Conservation (phyloP, 176 grass and related monocot species). For the Luzula sylvatica region DNA sequence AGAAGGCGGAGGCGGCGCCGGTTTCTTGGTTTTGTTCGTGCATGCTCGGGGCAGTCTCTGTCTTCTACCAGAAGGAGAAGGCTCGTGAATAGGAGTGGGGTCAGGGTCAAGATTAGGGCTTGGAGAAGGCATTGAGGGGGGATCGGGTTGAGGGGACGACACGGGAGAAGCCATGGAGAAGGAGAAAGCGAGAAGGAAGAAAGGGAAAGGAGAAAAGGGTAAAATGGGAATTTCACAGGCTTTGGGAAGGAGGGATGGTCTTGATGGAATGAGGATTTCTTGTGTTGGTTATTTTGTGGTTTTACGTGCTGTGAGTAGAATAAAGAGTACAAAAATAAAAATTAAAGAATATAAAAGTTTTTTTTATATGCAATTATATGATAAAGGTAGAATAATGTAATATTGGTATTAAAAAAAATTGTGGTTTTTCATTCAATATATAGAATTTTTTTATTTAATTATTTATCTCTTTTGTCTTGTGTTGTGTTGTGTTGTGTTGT, state of each 20-base stretch:
- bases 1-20: conserved; percentile 24
- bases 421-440: too few relatives aligned
- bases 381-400: too few relatives aligned
- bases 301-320: background rate
- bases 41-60: conserved; percentile 75
- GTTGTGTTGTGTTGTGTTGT: too few relatives aligned
- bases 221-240: conserved; percentile 22
- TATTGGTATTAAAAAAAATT: too few relatives aligned
- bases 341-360: too few relatives aligned
- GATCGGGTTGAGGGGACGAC: conserved; percentile 30
- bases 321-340: too few relatives aligned
- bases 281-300: too few relatives aligned
- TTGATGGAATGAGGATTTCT: too few relatives aligned
- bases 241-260: background rate
- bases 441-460: too few relatives aligned
- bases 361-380: too few relatives aligned
- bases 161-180: conserved; percentile 20
- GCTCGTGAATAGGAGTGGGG: conserved; percentile 2
- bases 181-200: conserved; percentile 4
- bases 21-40: conserved; percentile 31
- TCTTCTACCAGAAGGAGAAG: conserved; percentile 12
- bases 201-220: conserved; percentile 33
- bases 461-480: too few relatives aligned
- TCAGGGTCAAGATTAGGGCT: conserved; percentile 12
- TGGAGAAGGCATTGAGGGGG: conserved; percentile 26